phyloP scores from a whole-genome alignment of 345 rosid genomes.

The Hevea brasiliensis region DNA sequence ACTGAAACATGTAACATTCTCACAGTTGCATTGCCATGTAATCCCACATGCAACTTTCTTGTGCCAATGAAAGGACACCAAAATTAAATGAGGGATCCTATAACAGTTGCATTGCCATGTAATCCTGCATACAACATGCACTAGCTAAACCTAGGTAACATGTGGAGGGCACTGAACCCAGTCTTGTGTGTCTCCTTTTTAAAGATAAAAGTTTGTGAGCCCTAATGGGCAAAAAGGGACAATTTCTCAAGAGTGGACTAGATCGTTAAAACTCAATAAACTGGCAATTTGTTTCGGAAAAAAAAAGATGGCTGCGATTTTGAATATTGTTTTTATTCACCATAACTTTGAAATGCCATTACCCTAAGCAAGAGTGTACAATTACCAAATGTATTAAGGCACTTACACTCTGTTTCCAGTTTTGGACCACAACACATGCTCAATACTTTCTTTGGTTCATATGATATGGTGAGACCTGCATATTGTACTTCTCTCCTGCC shows the following conservation, averaged over 20 bases:
- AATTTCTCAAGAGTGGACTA: background rate
- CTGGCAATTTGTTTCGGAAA: background rate
- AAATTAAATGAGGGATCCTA: background rate
- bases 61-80: background rate
- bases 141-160: no score
- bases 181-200: background rate
- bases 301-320: no score
- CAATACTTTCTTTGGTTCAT: slow-evolving; percentile 25
- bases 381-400: background rate
- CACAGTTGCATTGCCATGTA: background rate
- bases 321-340: background rate
- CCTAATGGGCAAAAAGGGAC: background rate
- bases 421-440: slow-evolving; percentile 24
- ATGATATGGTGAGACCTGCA: slow-evolving; percentile 31
- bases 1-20: background rate
- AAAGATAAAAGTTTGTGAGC: background rate
- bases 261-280: background rate
- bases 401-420: slow-evolving; percentile 38
- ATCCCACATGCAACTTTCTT: background rate
- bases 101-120: background rate
- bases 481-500: slow-evolving; percentile 29
- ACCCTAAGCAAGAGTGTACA: background rate
- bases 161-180: background rate
- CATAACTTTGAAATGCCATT: background rate
- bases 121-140: background rate